Conservation (phyloP, 176 grass and related monocot genomes). For the Triticum timopheevii region DNA sequence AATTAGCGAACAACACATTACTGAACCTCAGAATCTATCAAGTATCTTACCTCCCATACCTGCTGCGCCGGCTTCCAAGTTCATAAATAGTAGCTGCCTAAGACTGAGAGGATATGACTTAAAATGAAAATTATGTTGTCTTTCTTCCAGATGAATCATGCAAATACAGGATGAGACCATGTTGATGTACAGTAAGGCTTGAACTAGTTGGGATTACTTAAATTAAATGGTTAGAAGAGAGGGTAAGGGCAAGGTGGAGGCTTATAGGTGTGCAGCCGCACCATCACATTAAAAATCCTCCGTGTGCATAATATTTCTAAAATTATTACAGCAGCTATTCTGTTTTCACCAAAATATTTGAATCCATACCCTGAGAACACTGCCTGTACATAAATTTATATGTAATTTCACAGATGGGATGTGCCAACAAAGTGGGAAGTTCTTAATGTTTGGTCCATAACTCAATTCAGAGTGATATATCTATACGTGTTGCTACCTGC, state of each 20-base stretch:
- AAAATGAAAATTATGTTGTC: neutral
- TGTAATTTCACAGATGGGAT: neutral
- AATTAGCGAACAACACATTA: neutral
- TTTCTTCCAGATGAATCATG: neutral
- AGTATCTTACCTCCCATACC: neutral
- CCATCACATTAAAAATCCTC: neutral
- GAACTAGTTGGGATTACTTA: neutral
- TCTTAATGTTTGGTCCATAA: neutral
- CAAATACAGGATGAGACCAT: neutral
- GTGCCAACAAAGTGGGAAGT: neutral
- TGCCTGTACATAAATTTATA: neutral
- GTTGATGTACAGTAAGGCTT: neutral
- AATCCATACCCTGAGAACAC: neutral
- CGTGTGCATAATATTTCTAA: neutral
- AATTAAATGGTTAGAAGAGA: neutral
- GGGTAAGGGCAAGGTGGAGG: too few species aligned
- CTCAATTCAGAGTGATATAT: neutral
- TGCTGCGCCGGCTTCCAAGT: neutral
- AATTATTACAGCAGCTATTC: neutral
- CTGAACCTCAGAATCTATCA: neutral
- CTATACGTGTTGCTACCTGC: neutral
- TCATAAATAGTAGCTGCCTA: neutral
- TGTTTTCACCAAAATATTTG: neutral
- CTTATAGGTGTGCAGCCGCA: neutral
- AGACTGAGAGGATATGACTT: neutral